These are phyloP conservation scores for Prinsepia uniflora DNA, from an alignment of 306 rosid genomes.

Conservation along the genomic window DNA sequence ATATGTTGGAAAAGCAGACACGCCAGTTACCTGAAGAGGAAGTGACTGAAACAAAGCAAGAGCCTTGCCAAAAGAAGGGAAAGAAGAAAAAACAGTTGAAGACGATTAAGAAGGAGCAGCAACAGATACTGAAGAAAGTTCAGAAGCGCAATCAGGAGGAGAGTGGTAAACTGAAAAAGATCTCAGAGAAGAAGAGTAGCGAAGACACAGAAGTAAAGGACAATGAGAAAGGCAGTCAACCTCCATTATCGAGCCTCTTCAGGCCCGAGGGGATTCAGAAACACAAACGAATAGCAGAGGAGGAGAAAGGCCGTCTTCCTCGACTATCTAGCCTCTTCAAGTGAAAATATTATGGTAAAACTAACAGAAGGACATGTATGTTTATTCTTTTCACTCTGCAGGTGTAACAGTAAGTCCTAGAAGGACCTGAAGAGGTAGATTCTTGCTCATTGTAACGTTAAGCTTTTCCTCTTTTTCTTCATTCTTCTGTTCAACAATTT, in stretches of 20 bases:
- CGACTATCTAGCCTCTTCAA: slow-evolving; percentile 52
- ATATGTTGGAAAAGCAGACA: slow-evolving; percentile 13
- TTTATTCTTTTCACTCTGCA: slow-evolving; percentile 1
- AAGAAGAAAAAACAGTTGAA: slow-evolving; percentile 1
- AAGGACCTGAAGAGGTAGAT: not conserved
- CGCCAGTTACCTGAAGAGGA: slow-evolving; percentile 19
- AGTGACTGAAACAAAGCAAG: slow-evolving; percentile 22
- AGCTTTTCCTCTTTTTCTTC: not conserved
- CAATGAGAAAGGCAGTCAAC: slow-evolving; percentile 11
- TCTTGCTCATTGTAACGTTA: not conserved
- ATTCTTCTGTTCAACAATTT: not conserved
- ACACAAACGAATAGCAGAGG: not conserved
- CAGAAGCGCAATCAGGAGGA: slow-evolving; percentile 25
- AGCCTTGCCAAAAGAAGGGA: slow-evolving; percentile 13
- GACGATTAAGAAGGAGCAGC: slow-evolving; percentile 12
- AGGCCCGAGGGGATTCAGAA: slow-evolving; percentile 15
- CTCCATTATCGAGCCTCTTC: slow-evolving; percentile 41
- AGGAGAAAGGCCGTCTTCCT: slow-evolving; percentile 17
- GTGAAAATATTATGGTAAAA: slow-evolving; percentile 10
- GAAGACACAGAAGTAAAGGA: slow-evolving; percentile 2
- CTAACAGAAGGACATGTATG: slow-evolving; percentile 6
- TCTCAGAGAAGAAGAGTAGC: slow-evolving; percentile 19
- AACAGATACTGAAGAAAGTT: slow-evolving; percentile 26
- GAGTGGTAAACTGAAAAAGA: slow-evolving; percentile 5
- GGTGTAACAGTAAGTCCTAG: slow-evolving; percentile 2